These are phyloP conservation scores for Fomitopsis pinicola DNA, from an alignment of 1,284 basidiomycete species.

Conservation along the genomic window DNA sequence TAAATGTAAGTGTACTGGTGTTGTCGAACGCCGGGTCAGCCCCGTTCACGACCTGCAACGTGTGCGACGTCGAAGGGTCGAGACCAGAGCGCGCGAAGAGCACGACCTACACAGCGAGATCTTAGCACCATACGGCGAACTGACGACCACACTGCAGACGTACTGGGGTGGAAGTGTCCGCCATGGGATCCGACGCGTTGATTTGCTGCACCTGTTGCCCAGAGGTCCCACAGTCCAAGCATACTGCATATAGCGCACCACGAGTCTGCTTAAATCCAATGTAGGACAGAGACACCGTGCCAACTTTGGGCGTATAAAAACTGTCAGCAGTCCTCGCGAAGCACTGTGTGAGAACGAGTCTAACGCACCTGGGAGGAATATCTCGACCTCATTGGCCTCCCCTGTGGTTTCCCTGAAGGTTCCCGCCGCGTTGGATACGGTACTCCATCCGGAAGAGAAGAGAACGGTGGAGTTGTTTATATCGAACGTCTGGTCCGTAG, in stretches of 20 bases:
- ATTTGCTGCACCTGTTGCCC: slow-evolving; percentile 5
- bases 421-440: slow-evolving; percentile 8
- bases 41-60: slow-evolving; percentile 28
- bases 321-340: not conserved
- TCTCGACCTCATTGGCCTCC: slow-evolving; percentile 10
- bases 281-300: slow-evolving; percentile 18
- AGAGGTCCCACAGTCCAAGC: slow-evolving; percentile 15
- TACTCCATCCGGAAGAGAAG: slow-evolving; percentile 21
- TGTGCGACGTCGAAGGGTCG: slow-evolving; percentile 24
- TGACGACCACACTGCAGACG: not conserved
- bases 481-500: slow-evolving; percentile 17
- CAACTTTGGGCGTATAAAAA: slow-evolving; percentile 5
- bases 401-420: slow-evolving; percentile 13
- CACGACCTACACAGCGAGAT: slow-evolving; percentile 8
- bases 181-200: slow-evolving; percentile 15
- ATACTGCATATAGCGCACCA: slow-evolving; percentile 16
- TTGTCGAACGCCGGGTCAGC: slow-evolving; percentile 19
- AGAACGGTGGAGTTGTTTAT: slow-evolving; percentile 11
- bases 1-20: slow-evolving; percentile 28
- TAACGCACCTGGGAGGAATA: slow-evolving; percentile 16
- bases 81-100: slow-evolving; percentile 24
- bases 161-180: slow-evolving; percentile 15
- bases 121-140: not conserved
- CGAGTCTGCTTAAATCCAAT: slow-evolving; percentile 15
- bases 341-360: not conserved